Percentiles rank a stretch among this genome's conserved stretches.
Evolutionary conservation across 1,284 basidiomycete species (phyloP).

Genomic region (Leccinum insigne): DNA sequence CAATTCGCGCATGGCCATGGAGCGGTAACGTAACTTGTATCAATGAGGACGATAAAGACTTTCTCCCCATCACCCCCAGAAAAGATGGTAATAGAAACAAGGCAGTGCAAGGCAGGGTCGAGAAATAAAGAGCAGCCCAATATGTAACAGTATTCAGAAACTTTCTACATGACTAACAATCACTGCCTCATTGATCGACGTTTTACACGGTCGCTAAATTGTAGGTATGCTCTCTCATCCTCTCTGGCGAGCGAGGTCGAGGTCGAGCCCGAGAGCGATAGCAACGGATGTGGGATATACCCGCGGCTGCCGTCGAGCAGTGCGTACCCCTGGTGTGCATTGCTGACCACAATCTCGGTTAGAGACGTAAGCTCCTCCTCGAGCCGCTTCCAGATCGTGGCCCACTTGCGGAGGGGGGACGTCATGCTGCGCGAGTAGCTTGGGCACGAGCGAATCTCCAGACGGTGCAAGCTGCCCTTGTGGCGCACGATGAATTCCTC

Average conservation of each 20-base stretch:
- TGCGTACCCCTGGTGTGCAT: conserved; percentile 20
- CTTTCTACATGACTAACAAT: not conserved
- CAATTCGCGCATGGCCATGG: too few relatives aligned
- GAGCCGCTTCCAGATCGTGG: conserved; percentile 24
- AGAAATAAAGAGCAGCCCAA: not conserved
- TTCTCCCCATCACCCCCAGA: not conserved
- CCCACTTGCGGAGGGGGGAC: not conserved
- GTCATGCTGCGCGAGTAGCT: not conserved
- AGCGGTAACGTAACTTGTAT: too few relatives aligned
- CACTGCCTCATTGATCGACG: conserved; percentile 4
- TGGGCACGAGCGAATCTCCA: conserved; percentile 26
- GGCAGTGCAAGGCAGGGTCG: not conserved
- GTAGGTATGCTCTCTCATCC: conserved; percentile 10
- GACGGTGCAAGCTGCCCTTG: conserved; percentile 20
- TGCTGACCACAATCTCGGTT: conserved; percentile 20
- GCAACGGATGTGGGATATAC: conserved; percentile 22
- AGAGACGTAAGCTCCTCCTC: conserved; percentile 23
- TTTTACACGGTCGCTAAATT: conserved; percentile 15
- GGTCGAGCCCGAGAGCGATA: not conserved
- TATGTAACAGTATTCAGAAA: not conserved
- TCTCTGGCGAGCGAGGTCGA: conserved; percentile 3
- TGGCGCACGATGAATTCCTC: conserved; percentile 34
- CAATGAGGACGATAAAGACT: not conserved
- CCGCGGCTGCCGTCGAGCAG: conserved; percentile 21
- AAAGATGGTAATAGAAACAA: not conserved